Conservation (phyloP, 164 flowering plant species). For the Saururus chinensis region DNA sequence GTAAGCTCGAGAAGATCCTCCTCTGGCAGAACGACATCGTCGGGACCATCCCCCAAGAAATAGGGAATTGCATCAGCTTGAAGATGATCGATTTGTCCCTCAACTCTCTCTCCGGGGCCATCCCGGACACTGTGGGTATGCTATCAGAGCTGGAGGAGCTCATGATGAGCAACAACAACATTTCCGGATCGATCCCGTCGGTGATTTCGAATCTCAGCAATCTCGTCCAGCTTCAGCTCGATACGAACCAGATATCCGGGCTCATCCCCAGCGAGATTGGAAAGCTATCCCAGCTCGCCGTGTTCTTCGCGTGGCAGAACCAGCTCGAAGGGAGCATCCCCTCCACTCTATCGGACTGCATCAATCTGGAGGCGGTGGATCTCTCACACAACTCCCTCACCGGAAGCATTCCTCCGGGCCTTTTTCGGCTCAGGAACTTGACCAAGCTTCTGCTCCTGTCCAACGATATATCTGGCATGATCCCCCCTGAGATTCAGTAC, state of each 20-base stretch:
- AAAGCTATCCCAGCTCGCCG: constrained; percentile 23
- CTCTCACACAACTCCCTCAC: constrained; percentile 63
- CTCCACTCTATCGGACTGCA: constrained; percentile 31
- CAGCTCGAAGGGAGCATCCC: constrained; percentile 73
- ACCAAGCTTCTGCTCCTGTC: constrained; percentile 70
- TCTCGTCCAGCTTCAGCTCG: constrained; percentile 48
- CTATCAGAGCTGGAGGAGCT: constrained; percentile 48
- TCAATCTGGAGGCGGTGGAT: constrained; percentile 45
- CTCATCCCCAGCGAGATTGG: constrained; percentile 58
- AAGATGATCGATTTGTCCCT: constrained; percentile 59
- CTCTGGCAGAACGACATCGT: constrained; percentile 71
- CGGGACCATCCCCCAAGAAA: constrained; percentile 66
- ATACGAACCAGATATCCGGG: constrained; percentile 61
- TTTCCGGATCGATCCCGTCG: constrained; percentile 60
- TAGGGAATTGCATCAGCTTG: constrained; percentile 63
- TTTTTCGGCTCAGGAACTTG: constrained; percentile 60
- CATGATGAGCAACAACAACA: constrained; percentile 61
- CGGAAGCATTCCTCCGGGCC: constrained; percentile 52
- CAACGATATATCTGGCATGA: constrained; percentile 66
- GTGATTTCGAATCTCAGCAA: constrained; percentile 35
- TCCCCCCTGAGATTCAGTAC: constrained; percentile 62
- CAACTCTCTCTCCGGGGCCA: constrained; percentile 64
- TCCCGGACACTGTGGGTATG: constrained; percentile 51
- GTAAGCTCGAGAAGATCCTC: constrained; percentile 54
- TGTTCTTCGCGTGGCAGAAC: constrained; percentile 70